Evolutionary conservation across 208 protist genomes (phyloP).

Genomic region (Leishmania turanica): DNA sequence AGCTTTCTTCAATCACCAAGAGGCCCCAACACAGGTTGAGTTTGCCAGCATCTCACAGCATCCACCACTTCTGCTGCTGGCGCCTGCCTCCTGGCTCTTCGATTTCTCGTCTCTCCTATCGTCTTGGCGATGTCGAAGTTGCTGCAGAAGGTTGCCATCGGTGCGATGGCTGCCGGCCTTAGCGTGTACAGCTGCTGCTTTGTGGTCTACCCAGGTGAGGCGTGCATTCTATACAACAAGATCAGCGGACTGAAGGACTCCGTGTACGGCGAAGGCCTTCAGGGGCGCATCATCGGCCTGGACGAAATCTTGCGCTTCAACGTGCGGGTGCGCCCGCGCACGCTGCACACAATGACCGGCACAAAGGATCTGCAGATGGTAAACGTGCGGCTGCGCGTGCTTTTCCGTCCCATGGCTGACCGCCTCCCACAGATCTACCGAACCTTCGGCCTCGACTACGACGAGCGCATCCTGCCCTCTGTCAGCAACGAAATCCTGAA

Average conservation of each 20-base stretch:
- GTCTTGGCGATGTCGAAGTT: constrained; percentile 53
- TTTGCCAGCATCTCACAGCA: neutral
- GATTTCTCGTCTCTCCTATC: constrained; percentile 4
- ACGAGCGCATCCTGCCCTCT: constrained; percentile 98
- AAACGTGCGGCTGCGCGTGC: constrained; percentile 91
- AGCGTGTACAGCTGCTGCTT: constrained; percentile 92
- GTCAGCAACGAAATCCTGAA: constrained; percentile 97
- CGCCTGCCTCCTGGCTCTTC: constrained; percentile 9
- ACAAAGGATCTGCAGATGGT: constrained; percentile 95
- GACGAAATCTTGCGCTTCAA: constrained; percentile 98
- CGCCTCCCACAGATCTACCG: constrained; percentile 91
- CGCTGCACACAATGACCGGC: constrained; percentile 92
- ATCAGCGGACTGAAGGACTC: constrained; percentile 87
- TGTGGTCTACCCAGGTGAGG: constrained; percentile 91
- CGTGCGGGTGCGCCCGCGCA: constrained; percentile 91
- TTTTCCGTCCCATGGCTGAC: constrained; percentile 85
- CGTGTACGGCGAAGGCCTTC: constrained; percentile 91
- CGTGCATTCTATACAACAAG: constrained; percentile 92
- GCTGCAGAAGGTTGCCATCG: constrained; percentile 66
- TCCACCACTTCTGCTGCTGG: neutral
- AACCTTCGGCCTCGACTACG: constrained; percentile 94
- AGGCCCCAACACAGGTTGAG: neutral
- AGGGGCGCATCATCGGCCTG: constrained; percentile 93
- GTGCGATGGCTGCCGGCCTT: constrained; percentile 59
- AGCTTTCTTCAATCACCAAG: neutral